Base-by-base conservation (phyloP, 352 stramenopile genomes). In the Globisporangium acanthophoron region DNA sequence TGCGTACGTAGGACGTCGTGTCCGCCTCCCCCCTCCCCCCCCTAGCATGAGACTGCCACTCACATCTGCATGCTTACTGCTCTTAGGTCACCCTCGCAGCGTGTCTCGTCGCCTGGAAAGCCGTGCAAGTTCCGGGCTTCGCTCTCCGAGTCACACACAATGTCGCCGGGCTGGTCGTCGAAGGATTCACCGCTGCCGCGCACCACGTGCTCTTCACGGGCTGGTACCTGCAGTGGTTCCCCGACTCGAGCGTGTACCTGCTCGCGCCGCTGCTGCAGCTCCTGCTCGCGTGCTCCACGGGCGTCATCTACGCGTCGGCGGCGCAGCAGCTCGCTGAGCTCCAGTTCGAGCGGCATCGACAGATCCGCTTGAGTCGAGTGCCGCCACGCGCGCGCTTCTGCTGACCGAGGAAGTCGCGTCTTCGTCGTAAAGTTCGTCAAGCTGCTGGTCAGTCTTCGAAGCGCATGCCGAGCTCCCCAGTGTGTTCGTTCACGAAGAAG, bases 401-500 rank as follows among this genome's bases (percentile, higher is more conserved):
- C 44, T 53, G 45, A 59, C 46, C 21, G 29, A 37, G 24, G 18
- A 43, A n/a, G 24, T 27, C 24, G 24, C 7, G 7, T 18, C 15
- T 1, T 27, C 21, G 6, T 56, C 15, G n/a, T 18, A 9, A 11
- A 37, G 13, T 39, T 35, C 21, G 20, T 53, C 1, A 9, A 18
- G 9, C 9, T 59, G 46, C n/a, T 43, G 37, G 20, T 62, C 24
- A 83, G 8, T 85, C 78, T 56, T 88, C 78, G 47, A 88, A 85
- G 16, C 75, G 73, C 44, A 88, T 48, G 15, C 73, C 65, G 0
- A 73, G 45, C n/a, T 55, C 29, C 2, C 65, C 61, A 11, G 61
- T 68, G 24, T 54, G 45, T 5, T 53, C 35, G 51, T 78, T 70
- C 1, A 41, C 20, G 20, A 72, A 75, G 43, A 88, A 67, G 11